phyloP scores from a whole-genome alignment of 2,329 filamentous ascomycete species.

The Venturia pyrina region DNA sequence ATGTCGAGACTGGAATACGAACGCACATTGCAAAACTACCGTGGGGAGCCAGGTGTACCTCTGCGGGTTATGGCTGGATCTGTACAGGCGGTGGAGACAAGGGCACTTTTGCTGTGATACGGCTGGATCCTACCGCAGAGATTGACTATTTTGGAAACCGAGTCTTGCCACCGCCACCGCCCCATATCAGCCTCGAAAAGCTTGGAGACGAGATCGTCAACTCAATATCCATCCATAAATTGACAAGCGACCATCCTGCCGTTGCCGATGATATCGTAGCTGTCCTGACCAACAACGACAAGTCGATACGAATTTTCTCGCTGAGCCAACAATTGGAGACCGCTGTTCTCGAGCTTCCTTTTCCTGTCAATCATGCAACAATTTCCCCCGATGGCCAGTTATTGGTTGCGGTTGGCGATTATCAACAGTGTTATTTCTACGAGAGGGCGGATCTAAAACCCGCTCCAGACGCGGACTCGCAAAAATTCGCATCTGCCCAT shows the following conservation, averaged over 20 bases:
- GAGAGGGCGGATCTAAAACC: conserved; percentile 32
- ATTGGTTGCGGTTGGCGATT: conserved; percentile 77
- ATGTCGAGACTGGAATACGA: conserved; percentile 62
- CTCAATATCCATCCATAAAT: conserved; percentile 14
- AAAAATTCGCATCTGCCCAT: conserved; percentile 18
- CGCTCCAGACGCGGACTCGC: conserved; percentile 18
- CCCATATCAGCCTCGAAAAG: conserved; percentile 17
- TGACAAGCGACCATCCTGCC: conserved; percentile 31
- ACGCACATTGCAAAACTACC: conserved; percentile 61
- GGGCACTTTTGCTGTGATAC: conserved; percentile 78
- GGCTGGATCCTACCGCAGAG: conserved; percentile 38
- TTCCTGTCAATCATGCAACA: conserved; percentile 88
- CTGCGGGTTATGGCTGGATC: conserved; percentile 78
- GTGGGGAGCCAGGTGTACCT: conserved; percentile 67
- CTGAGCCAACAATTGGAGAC: conserved; percentile 59
- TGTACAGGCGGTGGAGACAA: conserved; percentile 77
- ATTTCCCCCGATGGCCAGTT: conserved; percentile 80
- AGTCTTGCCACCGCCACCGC: conserved; percentile 15
- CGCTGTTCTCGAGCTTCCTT: conserved; percentile 62
- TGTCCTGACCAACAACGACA: conserved; percentile 82
- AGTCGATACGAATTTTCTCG: conserved; percentile 74
- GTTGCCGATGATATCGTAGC: conserved; percentile 54
- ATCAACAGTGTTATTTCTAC: conserved; percentile 79
- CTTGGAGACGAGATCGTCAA: conserved; percentile 14
- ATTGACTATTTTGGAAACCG: conserved; percentile 14